A percentile compares a stretch with the other conserved stretches of the same genome.
phyloP scores from a whole-genome alignment of 2,329 filamentous ascomycete genomes.

The Scolecobasidium constrictum region DNA sequence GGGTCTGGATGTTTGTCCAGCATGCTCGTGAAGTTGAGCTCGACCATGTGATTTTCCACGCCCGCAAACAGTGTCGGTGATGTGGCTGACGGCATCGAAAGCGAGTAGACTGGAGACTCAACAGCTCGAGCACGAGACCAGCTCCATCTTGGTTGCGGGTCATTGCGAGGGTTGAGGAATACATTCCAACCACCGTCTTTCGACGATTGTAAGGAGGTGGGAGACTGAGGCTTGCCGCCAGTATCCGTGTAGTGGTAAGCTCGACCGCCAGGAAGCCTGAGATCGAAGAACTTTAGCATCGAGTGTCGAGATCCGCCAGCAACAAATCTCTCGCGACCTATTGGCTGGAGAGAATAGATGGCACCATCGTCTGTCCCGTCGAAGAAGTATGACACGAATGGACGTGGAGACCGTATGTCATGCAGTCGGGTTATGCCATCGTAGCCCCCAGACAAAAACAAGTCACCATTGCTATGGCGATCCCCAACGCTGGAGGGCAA shows the following conservation, averaged over 20 bases:
- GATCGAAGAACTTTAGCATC: conserved; percentile 51
- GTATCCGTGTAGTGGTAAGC: conserved; percentile 25
- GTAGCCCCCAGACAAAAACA: conserved; percentile 50
- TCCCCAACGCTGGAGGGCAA: conserved; percentile 22
- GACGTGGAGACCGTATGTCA: conserved; percentile 43
- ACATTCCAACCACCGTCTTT: conserved; percentile 31
- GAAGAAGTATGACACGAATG: conserved; percentile 37
- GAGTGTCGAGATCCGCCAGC: conserved; percentile 46
- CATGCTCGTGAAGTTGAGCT: conserved; percentile 32
- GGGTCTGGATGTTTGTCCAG: conserved; percentile 34
- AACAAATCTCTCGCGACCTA: conserved; percentile 46
- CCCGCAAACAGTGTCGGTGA: conserved; percentile 38
- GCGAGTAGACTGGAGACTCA: conserved; percentile 34
- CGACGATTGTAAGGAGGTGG: conserved; percentile 10
- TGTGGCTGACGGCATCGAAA: conserved; percentile 32
- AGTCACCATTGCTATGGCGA: conserved; percentile 28
- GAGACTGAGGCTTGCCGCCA: neutral
- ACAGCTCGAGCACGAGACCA: conserved; percentile 1
- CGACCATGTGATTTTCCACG: conserved; percentile 33
- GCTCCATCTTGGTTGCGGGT: conserved; percentile 11
- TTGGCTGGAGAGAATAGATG: conserved; percentile 46
- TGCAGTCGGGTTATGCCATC: conserved; percentile 47
- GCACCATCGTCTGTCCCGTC: conserved; percentile 48
- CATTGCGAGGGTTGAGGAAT: conserved; percentile 29
- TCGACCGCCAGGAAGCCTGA: conserved; percentile 39